Base-by-base conservation (phyloP, 139 green algal species). In the Chlorella sp. region DNA sequence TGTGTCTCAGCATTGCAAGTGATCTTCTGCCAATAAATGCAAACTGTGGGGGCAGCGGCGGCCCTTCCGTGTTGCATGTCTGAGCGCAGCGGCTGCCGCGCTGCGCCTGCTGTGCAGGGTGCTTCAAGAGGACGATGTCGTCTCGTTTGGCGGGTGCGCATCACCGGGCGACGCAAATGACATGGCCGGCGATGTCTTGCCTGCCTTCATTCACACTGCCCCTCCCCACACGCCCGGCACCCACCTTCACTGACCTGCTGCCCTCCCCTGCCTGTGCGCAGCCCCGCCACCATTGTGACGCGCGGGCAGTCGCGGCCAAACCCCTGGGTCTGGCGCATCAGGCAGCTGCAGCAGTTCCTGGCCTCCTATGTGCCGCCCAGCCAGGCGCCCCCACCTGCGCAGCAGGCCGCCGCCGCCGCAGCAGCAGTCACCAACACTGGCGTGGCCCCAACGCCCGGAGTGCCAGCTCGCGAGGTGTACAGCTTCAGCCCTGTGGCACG, bases 101-200 rank as follows among this genome's bases (percentile, higher is more conserved):
- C 2, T 32, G 24, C 73, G 6, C 19, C 28, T 36, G 3, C 51
- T 54, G 17, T 58, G 28, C 77, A 83, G 77, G 77, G 77, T 83
- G 41, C 77, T 83, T 40, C 77, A 74, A 54, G 77, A 83, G 26
- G 38, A 74, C 41, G 77, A 83, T 16, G 60, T 83, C 9, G 41
- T 83, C 36, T 74, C 58, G 28, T 73, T 83, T 74, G 77, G 77
- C 26, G 77, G 77, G 76, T 82, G 76, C 38, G 76, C 36, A 2
- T 19, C 36, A 48, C 4, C 28, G 16, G 68, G 16, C 36, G n/a
- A n/a, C n/a, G n/a, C n/a, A n/a, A n/a, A n/a, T n/a, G n/a, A n/a
- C n/a, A n/a, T n/a, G n/a, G n/a, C n/a, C n/a, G n/a, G n/a, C n/a
- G n/a, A n/a, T n/a, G n/a, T n/a, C n/a, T n/a, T n/a, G n/a, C n/a